Base-by-base conservation (phyloP, 495 filamentous ascomycete genomes). In the Penicillium argentinense region DNA sequence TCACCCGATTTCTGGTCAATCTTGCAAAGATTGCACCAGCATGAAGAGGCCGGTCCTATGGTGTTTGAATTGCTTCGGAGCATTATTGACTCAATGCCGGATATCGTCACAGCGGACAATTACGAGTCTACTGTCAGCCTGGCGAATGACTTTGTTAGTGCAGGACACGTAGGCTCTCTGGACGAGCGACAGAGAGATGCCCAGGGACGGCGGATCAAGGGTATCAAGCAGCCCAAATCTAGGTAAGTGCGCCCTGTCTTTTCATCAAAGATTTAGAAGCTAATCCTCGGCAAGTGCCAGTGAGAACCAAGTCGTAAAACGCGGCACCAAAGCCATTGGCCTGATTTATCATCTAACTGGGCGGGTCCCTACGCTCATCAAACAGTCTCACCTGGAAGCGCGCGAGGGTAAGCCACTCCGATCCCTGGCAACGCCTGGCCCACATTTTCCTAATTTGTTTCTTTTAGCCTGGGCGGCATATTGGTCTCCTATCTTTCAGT, bases 1-100 rank as follows among this genome's bases (percentile, higher is more conserved):
- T 96, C 92, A 19, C 93, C 93, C 1, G 95, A 99, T 55, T 97
- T 99, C 66, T 99, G 93, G 93, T 85, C 88, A 12, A 90, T 96
- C 29, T 71, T 99, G 26, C 81, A 88, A 49, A 82, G 81, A 8
- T 73, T 99, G 25, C 80, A 88, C 27, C 69, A 71, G 7, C 76
- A 85, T 34, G 59, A 78, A 11, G 84, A 88, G 30, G 82, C 85
- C 1, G 84, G 89, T 18, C 75, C 84, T 0, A 76, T 82, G 9
- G 90, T 95, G 5, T 97, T 96, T 62, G 82, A 87, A 27, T 82
- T 97, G 9, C 75, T 96, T 1, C 83, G 91, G 56, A 75, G 73
- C 23, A 82, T 91, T 42, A 78, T 86, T 8, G 76, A 83, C 12
- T 76, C 80, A 3, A 69, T 75, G 14, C 82, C 84, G 12, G 79